Evolutionary conservation across 371 early-diverging fungal genomes (phyloP).

Genomic region (Mucor circinelloides): DNA sequence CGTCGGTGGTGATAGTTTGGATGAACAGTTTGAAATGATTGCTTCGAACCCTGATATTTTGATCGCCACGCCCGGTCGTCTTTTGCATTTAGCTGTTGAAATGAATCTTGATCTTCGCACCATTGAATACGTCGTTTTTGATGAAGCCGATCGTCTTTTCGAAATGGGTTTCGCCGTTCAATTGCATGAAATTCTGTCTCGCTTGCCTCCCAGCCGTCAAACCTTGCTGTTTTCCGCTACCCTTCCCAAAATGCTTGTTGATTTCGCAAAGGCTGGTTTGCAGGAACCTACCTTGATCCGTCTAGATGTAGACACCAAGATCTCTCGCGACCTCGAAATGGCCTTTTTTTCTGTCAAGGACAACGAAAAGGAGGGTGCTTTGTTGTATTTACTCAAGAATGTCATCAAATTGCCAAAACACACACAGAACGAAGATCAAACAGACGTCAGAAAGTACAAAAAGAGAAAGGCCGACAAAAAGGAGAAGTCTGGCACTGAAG

Average conservation of each 20-base stretch:
- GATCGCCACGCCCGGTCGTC: constrained; percentile 98
- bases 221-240: constrained; percentile 96
- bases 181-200: constrained; percentile 85
- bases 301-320: constrained; percentile 92
- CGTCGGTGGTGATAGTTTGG: constrained; percentile 96
- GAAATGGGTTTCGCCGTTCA: constrained; percentile 98
- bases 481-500: constrained; percentile 46
- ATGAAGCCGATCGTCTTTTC: constrained; percentile 98
- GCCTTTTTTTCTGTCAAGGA: constrained; percentile 84
- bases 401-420: constrained; percentile 74
- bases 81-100: constrained; percentile 95
- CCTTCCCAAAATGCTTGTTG: constrained; percentile 87
- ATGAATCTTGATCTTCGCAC: constrained; percentile 87
- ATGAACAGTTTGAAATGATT: constrained; percentile 90
- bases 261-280: constrained; percentile 95
- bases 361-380: constrained; percentile 88
- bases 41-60: constrained; percentile 95
- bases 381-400: constrained; percentile 80
- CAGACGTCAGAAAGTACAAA: constrained; percentile 12
- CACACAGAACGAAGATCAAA: constrained; percentile 26
- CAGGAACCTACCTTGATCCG: constrained; percentile 92
- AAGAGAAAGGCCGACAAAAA: constrained; percentile 49
- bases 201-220: constrained; percentile 85
- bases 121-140: constrained; percentile 96
- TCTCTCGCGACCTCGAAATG: constrained; percentile 91